Percentiles rank a stretch among this genome's conserved stretches.
Evolutionary conservation across 768 basidiomycete genomes (phyloP).

Genomic region (Boletus edulis): DNA sequence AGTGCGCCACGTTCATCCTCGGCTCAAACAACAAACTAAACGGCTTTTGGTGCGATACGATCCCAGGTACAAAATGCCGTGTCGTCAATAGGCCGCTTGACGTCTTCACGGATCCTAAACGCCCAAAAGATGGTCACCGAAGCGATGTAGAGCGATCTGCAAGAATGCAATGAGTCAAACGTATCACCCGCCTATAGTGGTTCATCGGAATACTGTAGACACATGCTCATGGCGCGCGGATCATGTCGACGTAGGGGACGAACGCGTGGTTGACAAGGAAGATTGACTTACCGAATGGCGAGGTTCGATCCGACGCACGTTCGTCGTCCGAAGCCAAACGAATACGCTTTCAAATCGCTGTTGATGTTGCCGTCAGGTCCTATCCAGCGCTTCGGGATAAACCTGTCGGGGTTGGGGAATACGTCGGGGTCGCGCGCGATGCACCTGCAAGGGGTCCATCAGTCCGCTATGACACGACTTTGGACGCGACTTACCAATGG

Average conservation of each 20-base stretch:
- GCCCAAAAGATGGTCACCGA: constrained; percentile 64
- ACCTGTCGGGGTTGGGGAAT: constrained; percentile 41
- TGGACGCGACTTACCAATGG: constrained; percentile 21
- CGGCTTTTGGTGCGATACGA: constrained; percentile 61
- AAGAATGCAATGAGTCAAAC: background rate
- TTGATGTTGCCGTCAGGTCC: constrained; percentile 41
- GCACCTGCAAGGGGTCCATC: constrained; percentile 6
- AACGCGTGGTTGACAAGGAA: background rate
- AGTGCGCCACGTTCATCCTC: constrained; percentile 23
- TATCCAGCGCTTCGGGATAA: constrained; percentile 58
- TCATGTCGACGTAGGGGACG: background rate
- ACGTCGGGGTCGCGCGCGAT: constrained; percentile 25
- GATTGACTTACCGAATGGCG: constrained; percentile 20
- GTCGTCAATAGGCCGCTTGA: constrained; percentile 53
- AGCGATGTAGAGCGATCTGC: constrained; percentile 61
- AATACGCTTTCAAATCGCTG: constrained; percentile 47
- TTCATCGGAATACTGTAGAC: background rate
- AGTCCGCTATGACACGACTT: background rate
- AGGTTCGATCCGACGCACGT: constrained; percentile 26
- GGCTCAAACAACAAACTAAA: constrained; percentile 58
- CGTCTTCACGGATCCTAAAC: constrained; percentile 50
- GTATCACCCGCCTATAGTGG: too few relatives aligned
- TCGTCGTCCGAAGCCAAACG: constrained; percentile 53
- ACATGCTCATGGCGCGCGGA: background rate
- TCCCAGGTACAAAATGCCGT: constrained; percentile 62